Evolutionary conservation across 2,329 filamentous ascomycete species (phyloP), one percentile per base, ranked within the genome.

Genomic region (Diplodia sapinea): DNA sequence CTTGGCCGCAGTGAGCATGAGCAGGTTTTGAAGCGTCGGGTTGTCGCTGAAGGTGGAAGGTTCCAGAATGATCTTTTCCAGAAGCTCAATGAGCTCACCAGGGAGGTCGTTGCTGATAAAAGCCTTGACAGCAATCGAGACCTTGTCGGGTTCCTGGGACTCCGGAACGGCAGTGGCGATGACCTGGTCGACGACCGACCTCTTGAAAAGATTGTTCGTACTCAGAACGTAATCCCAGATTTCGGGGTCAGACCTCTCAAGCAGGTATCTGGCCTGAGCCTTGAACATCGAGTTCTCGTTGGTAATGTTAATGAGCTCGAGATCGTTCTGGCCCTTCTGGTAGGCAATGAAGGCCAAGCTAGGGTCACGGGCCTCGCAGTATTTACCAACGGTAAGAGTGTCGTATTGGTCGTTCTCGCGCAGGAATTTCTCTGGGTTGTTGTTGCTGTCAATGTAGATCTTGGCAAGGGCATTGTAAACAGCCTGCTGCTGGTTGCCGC

Each of bases 281-380:
- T 94, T 91, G 86, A 97, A 99, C 95, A 99, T 99, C n/a, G 92
- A 90, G 82, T 99, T 99, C 82, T 99, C 96, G 74, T 98, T 99
- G 76, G 95, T 98, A 76, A 99, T 94, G 79, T 91, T 95, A 81
- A 99, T 94, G 67, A 99, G 87, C 82, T 99, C 96, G 38, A 99
- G 82, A 75, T 99, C 95, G 72, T 99, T 99, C 81, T 97, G 92
- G 23, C 95, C 95, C 85, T 99, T 99, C 74, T 89, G 87, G 80
- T 97, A 99, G 70, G 93, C 92, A 77, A 98, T 97, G 81, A 91
- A 97, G 3, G 93, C 94, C 66, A 99, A 84, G 78, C 97, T 97
- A 70, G 95, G 95, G 75, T 99, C 95, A 40, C 95, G 91, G 87
- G 98, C 98, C 84, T 97, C 94, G 78, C 94, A 99, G 84, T 99